These are phyloP conservation scores for Pilasporangium apinafurcum DNA, from an alignment of 352 stramenopile genomes.

Conservation along the genomic window DNA sequence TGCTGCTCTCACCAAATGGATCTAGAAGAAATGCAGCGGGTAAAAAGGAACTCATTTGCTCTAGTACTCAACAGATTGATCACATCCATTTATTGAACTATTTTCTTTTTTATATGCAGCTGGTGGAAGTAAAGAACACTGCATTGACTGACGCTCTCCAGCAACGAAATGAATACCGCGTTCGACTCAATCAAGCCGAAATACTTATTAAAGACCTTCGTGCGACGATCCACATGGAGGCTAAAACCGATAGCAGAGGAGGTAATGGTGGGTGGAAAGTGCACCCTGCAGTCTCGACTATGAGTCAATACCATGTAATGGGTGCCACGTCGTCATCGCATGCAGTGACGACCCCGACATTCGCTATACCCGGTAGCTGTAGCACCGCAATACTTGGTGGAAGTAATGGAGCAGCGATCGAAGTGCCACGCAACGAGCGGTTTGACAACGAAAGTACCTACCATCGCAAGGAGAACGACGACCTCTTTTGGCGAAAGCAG, in stretches of 20 bases:
- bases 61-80: background rate
- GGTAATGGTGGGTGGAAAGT: conserved; percentile 2
- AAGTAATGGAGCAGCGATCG: conserved; percentile 16
- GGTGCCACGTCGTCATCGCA: conserved; percentile 13
- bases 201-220: conserved; percentile 29
- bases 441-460: conserved; percentile 47
- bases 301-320: conserved; percentile 4
- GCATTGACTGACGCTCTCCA: conserved; percentile 47
- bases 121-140: conserved; percentile 46
- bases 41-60: background rate
- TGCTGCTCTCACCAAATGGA: conserved; percentile 22
- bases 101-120: conserved; percentile 4
- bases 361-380: background rate
- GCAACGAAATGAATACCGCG: conserved; percentile 46
- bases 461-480: conserved; percentile 30
- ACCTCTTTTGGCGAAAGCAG: conserved; percentile 42
- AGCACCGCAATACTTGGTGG: conserved; percentile 11
- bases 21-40: conserved; percentile 23
- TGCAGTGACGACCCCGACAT: conserved; percentile 8
- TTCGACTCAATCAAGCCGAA: conserved; percentile 39
- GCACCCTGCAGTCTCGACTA: conserved; percentile 4
- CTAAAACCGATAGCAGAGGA: conserved; percentile 3
- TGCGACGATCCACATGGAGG: conserved; percentile 16
- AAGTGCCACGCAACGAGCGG: conserved; percentile 29
- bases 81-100: too few relatives aligned